Base-by-base conservation (phyloP, 352 stramenopile genomes). In the Discostella stelligera region DNA sequence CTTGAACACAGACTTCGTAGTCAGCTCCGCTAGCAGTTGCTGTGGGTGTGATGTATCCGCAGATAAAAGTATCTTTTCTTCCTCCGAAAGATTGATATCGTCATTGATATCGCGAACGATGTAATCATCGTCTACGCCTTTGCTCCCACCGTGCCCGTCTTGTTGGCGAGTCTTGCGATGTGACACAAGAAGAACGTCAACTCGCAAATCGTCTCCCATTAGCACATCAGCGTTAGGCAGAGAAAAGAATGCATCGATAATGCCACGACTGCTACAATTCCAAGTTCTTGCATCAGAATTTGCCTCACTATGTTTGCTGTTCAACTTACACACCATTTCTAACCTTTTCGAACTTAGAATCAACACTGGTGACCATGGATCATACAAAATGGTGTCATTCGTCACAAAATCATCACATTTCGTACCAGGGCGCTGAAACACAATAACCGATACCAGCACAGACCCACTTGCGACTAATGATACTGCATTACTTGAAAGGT, bases 241-340 rank as follows among this genome's bases (percentile, higher is more conserved):
- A 0, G 84, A 79, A 68, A 88, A 90, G 20, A 81, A 77, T 21
- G 84, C 75, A 79, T 88, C 70, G 0, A 89, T 49, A 16, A 87
- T 61, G 6, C 77, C 41, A 16, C 66, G 69, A 67, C 72, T 80
- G 18, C 32, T 76, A 37, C 84, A 90, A 56, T 85, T 63, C 84
- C 80, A 90, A 18, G 54, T 68, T 21, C 14, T 58, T 32, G 48
- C 46, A 27, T 68, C 25, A 2, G 10, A 50, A 20, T 23, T 37
- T 10, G n/a, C 23, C 16, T 39, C 21, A 53, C 16, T 60, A 14
- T 48, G 21, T 39, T 63, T 60, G 16, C 37, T 21, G 44, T 74
- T 74, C 14, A 77, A 30, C 70, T 72, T 72, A 54, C 84, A 90
- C 11, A 65, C 48, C 67, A 90, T 78, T 16, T 80, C 60, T 20